Evolutionary conservation across 1,139 yeast species (phyloP), one percentile per base, ranked within the genome.

Genomic region (Pichia norvegensis): DNA sequence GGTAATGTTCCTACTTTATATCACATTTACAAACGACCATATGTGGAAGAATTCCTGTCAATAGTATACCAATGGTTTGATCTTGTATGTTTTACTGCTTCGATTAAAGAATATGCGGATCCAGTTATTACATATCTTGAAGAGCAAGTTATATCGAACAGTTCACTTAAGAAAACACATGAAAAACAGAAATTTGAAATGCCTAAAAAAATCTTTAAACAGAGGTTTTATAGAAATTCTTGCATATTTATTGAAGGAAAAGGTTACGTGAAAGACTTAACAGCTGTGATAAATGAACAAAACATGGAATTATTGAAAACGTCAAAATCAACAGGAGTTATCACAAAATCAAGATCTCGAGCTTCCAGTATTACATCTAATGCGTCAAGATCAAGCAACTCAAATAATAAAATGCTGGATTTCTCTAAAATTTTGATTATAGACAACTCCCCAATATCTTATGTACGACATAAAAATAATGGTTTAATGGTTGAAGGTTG

Each of bases 401-500:
- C 46, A 3, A 41, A 45, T 33, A 35, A 19, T 14, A 42, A 45
- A n/a, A 42, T 47, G 1, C 31, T 45, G 14, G 90, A 85, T 53
- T 71, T 87, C 48, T 77, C 82, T 49, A 83, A 81, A 57, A 79
- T 87, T 31, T 70, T 90, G 49, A 84, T 92, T 40, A 73, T 92
- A 46, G 98, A 92, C 66, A 92, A 92, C 66, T 87, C 96, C 8
- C 97, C 97, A 1, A 74, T 87, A 11, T 83, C 95, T 59, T 92
- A 86, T 63, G 82, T 88, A 13, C 67, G 79, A 61, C 92, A 92
- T 61, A 86, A 81, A 52, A 80, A 81, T 55, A 92, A 92, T 61
- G 98, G 96, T 1, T 81, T 92, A 33, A 81, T 84, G 67, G 87
- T 92, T 20, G 97, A 90, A 65, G 97, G 98, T 39, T 92, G 98